Evolutionary conservation across 352 stramenopile species (phyloP).

Genomic region (Globisporangium lucens): DNA sequence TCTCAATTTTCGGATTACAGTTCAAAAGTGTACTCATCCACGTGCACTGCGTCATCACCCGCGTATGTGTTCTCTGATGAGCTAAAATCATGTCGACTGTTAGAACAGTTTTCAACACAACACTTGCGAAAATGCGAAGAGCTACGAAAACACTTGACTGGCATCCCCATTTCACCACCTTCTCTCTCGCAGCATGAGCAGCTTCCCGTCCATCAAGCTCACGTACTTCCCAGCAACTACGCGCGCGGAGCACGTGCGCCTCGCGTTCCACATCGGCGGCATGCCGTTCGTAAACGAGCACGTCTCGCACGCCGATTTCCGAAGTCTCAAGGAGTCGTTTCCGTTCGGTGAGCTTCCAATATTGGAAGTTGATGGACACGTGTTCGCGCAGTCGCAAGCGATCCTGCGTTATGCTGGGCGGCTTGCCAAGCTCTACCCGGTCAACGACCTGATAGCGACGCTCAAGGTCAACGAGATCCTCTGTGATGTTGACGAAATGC

Average conservation of each 20-base stretch:
- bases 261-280: constrained; percentile 50
- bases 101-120: no score
- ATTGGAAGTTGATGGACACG: constrained; percentile 36
- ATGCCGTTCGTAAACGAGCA: constrained; percentile 60
- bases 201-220: constrained; percentile 45
- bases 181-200: constrained; percentile 32
- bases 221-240: constrained; percentile 43
- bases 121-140: not conserved
- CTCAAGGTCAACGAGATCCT: constrained; percentile 58
- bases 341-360: constrained; percentile 49
- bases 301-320: constrained; percentile 33
- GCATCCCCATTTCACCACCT: no score
- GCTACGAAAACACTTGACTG: not conserved
- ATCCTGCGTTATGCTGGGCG: constrained; percentile 66
- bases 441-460: constrained; percentile 26
- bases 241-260: constrained; percentile 40
- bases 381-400: constrained; percentile 41
- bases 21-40: no score
- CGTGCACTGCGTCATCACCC: no score
- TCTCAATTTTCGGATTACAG: no score
- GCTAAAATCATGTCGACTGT: no score
- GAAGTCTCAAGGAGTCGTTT: constrained; percentile 31
- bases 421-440: constrained; percentile 44
- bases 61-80: no score
- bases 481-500: constrained; percentile 23